phyloP scores from a whole-genome alignment of 2,329 filamentous ascomycete species.

The Colletotrichum salicis region DNA sequence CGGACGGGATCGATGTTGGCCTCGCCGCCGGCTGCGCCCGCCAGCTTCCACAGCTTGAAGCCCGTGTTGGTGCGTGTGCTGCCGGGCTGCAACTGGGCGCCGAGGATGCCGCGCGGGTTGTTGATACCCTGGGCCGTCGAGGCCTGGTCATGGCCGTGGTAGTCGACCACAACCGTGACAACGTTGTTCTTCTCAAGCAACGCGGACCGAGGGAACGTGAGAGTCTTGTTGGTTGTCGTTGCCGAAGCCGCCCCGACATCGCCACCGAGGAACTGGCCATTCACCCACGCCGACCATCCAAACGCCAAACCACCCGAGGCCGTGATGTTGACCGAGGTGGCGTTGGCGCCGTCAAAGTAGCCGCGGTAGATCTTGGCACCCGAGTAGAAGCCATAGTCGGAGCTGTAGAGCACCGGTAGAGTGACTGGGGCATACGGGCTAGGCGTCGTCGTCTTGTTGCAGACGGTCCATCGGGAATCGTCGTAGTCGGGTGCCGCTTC shows the following conservation, averaged over 20 bases:
- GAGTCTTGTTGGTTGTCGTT: slow-evolving; percentile 57
- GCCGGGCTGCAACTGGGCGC: slow-evolving; percentile 57
- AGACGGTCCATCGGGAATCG: slow-evolving; percentile 73
- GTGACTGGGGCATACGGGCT: slow-evolving; percentile 67
- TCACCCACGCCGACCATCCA: slow-evolving; percentile 75
- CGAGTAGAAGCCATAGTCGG: slow-evolving; percentile 81
- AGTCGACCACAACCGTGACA: slow-evolving; percentile 77
- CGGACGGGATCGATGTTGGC: slow-evolving; percentile 68
- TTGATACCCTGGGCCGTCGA: slow-evolving; percentile 73
- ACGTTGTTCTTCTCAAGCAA: slow-evolving; percentile 64
- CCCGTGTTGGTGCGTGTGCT: slow-evolving; percentile 52
- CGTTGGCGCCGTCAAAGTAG: slow-evolving; percentile 71
- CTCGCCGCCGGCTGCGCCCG: slow-evolving; percentile 75
- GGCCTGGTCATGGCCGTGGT: slow-evolving; percentile 73
- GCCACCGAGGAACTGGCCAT: slow-evolving; percentile 72
- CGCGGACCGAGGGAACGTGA: slow-evolving; percentile 58
- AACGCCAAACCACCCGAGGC: slow-evolving; percentile 76
- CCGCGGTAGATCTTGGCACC: slow-evolving; percentile 78
- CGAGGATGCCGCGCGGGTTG: slow-evolving; percentile 68
- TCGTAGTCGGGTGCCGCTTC: slow-evolving; percentile 73
- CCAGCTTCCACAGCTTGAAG: slow-evolving; percentile 70
- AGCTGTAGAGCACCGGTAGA: slow-evolving; percentile 74
- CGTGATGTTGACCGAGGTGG: slow-evolving; percentile 67
- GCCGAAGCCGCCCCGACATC: slow-evolving; percentile 64
- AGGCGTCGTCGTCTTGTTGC: slow-evolving; percentile 66